These are phyloP conservation scores for Fusarium praegraminearum DNA, from an alignment of 2,329 filamentous ascomycete species.

Conservation along the genomic window DNA sequence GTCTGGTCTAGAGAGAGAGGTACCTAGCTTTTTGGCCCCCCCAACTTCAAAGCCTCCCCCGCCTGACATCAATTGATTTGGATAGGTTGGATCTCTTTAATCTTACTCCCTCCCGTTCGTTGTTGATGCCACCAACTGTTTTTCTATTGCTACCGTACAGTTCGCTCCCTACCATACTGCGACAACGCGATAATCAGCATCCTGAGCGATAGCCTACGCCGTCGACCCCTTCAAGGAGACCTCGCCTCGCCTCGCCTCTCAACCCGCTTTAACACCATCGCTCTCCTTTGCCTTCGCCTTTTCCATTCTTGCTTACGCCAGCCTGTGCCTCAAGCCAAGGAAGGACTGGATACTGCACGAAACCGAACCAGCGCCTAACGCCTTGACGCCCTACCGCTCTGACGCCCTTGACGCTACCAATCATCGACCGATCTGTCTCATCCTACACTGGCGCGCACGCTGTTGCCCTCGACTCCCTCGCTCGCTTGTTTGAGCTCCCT, in stretches of 20 bases:
- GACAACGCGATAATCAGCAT: constrained; percentile 28
- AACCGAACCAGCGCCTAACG: constrained; percentile 40
- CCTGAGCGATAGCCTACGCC: constrained; percentile 32
- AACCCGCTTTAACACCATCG: constrained; percentile 8
- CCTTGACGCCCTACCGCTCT: constrained; percentile 43
- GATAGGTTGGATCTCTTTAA: constrained; percentile 35
- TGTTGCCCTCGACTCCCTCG: constrained; percentile 42
- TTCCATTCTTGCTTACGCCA: constrained; percentile 27
- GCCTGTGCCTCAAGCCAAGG: constrained; percentile 35
- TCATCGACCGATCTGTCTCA: constrained; percentile 46
- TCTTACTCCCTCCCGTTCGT: constrained; percentile 38
- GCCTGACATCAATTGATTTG: constrained; percentile 34
- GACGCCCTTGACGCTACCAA: constrained; percentile 47
- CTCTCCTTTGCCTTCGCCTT: constrained; percentile 17
- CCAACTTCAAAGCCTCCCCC: constrained; percentile 31
- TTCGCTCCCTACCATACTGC: constrained; percentile 5
- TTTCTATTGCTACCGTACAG: constrained; percentile 17
- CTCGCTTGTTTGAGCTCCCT: constrained; percentile 32
- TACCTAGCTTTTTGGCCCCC: constrained; percentile 31
- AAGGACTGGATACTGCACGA: constrained; percentile 21
- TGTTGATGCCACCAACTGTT: constrained; percentile 39
- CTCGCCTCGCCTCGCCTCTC: constrained; percentile 11
- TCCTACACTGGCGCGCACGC: constrained; percentile 41
- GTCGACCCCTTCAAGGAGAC: constrained; percentile 15
- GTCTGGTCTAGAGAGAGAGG: constrained; percentile 3